Evolutionary conservation across 164 flowering plant genomes (phyloP).

Genomic region (Dillenia suffruticosa): DNA sequence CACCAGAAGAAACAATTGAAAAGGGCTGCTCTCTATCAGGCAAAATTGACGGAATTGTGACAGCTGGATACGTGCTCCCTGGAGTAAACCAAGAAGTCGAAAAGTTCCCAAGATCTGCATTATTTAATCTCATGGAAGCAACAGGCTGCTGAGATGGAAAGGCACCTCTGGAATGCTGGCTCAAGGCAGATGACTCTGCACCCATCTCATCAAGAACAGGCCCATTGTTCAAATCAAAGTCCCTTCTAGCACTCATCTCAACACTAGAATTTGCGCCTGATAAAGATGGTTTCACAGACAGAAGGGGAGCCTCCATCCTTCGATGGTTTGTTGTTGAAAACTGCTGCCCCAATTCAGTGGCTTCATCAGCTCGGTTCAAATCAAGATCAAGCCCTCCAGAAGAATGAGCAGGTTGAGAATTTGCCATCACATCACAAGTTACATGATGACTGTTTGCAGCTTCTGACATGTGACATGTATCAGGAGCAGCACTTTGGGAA

Average conservation of each 20-base stretch:
- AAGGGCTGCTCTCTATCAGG: conserved; percentile 67
- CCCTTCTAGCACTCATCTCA: conserved; percentile 42
- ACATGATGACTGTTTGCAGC: conserved; percentile 7
- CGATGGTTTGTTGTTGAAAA: conserved; percentile 23
- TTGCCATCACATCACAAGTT: conserved; percentile 13
- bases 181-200: conserved; percentile 30
- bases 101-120: conserved; percentile 39
- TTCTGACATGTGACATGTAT: conserved; percentile 8
- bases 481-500: conserved; percentile 25
- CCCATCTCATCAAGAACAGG: conserved; percentile 59
- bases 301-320: conserved; percentile 30
- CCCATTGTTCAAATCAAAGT: conserved; percentile 89
- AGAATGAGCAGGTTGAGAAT: conserved; percentile 21
- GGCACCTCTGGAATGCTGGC: conserved; percentile 32
- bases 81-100: conserved; percentile 57
- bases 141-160: conserved; percentile 32
- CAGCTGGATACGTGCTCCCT: conserved; percentile 48
- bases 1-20: conserved; percentile 44
- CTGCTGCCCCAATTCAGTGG: conserved; percentile 45
- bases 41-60: conserved; percentile 52
- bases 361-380: conserved; percentile 69
- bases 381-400: conserved; percentile 83
- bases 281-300: conserved; percentile 24
- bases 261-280: conserved; percentile 36
- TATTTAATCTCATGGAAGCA: conserved; percentile 45